Percentiles rank a stretch among this genome's conserved stretches.
These are phyloP conservation scores for Globisporangium alternatum DNA, from an alignment of 352 stramenopile species.

Conservation along the genomic window DNA sequence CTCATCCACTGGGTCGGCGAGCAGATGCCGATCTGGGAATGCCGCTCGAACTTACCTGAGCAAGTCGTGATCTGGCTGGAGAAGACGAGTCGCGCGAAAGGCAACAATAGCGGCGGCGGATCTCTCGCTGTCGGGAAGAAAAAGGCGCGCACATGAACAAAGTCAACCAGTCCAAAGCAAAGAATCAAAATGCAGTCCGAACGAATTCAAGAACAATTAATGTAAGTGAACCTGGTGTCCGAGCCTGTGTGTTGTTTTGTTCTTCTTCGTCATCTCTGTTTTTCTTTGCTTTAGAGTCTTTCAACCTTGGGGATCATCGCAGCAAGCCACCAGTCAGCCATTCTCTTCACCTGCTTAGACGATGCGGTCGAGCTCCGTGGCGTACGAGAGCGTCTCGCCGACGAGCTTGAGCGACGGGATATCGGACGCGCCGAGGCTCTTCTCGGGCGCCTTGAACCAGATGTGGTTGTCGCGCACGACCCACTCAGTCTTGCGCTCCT, in stretches of 20 bases:
- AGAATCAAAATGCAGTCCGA: background rate
- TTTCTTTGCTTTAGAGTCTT: constrained; percentile 5
- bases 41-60: constrained; percentile 43
- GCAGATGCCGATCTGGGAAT: constrained; percentile 47
- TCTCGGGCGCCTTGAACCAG: constrained; percentile 90
- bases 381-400: constrained; percentile 93
- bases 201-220: background rate
- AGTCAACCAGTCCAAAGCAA: background rate
- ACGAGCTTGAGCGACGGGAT: constrained; percentile 95
- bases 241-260: background rate
- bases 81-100: constrained; percentile 43
- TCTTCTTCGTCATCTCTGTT: constrained; percentile 9
- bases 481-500: constrained; percentile 90
- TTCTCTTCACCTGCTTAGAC: constrained; percentile 47
- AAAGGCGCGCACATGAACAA: constrained; percentile 27
- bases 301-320: background rate
- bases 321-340: background rate
- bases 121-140: constrained; percentile 30
- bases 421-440: constrained; percentile 83
- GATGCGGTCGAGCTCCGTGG: constrained; percentile 94
- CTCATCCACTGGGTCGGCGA: constrained; percentile 66
- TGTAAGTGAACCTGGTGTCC: background rate
- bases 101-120: background rate
- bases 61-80: constrained; percentile 68
- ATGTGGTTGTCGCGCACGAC: constrained; percentile 77